Percentiles rank a stretch among this genome's conserved stretches.
Conservation (phyloP, 2,329 filamentous ascomycete species). For the Trichophyton schoenleinii region DNA sequence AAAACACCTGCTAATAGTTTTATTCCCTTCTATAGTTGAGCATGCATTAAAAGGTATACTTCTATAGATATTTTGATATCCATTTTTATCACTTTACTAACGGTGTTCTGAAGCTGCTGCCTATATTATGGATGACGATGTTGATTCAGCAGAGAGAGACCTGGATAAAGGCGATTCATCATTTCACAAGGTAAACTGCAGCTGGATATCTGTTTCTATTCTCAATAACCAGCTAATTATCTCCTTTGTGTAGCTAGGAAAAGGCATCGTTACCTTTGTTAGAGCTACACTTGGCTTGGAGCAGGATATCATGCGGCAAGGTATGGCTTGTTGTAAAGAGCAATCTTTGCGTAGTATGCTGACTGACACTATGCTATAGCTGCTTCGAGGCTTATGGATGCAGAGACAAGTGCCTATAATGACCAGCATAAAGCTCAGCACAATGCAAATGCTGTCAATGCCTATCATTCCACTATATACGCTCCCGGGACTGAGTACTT, state of each 20-base stretch:
- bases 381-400: constrained; percentile 55
- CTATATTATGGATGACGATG: constrained; percentile 78
- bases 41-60: constrained; percentile 33
- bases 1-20: constrained; percentile 14
- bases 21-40: constrained; percentile 20
- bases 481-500: constrained; percentile 76
- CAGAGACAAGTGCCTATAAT: constrained; percentile 62
- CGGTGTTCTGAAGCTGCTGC: constrained; percentile 40
- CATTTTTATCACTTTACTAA: neutral
- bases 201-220: neutral
- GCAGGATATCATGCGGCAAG: constrained; percentile 75
- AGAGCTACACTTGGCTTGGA: constrained; percentile 80
- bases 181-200: constrained; percentile 58
- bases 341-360: neutral
- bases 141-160: constrained; percentile 65
- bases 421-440: constrained; percentile 66
- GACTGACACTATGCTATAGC: constrained; percentile 36
- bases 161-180: constrained; percentile 62
- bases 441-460: constrained; percentile 40
- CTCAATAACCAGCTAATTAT: neutral
- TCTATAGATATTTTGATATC: neutral
- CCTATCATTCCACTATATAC: constrained; percentile 54
- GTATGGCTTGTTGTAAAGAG: constrained; percentile 22
- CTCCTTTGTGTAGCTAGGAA: constrained; percentile 47
- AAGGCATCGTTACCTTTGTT: constrained; percentile 72